Percentiles rank a stretch among this genome's conserved stretches.
Conservation (phyloP, 805 yeast species). For the Yarrowia phangngaensis region DNA sequence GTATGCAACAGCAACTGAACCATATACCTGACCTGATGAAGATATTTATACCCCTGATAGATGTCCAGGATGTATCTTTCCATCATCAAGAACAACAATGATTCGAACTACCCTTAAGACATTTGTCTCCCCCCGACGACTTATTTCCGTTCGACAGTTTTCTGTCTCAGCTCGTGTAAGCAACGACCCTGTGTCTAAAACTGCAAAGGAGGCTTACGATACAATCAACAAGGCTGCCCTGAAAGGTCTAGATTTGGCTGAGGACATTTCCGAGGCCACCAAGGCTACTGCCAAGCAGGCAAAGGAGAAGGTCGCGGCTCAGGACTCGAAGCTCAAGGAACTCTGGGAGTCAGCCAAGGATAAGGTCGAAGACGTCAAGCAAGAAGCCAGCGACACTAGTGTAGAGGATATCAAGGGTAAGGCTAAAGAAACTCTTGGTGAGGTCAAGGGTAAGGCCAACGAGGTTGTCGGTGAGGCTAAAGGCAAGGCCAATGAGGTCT, state of each 20-base stretch:
- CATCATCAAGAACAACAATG: too few relatives aligned
- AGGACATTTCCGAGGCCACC: slow-evolving; percentile 17
- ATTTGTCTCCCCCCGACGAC: too few relatives aligned
- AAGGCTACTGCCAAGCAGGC: slow-evolving; percentile 2
- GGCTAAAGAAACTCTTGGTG: too few relatives aligned
- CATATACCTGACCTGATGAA: too few relatives aligned
- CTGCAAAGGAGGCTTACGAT: slow-evolving; percentile 20
- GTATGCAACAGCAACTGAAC: too few relatives aligned
- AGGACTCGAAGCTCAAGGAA: slow-evolving; percentile 6
- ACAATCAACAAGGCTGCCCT: slow-evolving; percentile 23
- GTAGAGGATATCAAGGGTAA: slow-evolving; percentile 1
- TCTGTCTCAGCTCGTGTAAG: not conserved
- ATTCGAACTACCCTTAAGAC: slow-evolving; percentile 14
- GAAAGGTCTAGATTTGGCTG: slow-evolving; percentile 14
- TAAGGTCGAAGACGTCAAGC: slow-evolving; percentile 18
- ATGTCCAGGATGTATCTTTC: too few relatives aligned
- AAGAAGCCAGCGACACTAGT: not conserved
- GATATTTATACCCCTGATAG: too few relatives aligned
- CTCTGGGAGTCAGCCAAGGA: slow-evolving; percentile 21
- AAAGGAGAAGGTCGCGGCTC: slow-evolving; percentile 7
- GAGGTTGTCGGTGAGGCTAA: not conserved
- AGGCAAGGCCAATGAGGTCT: slow-evolving; percentile 21
- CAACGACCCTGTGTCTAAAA: slow-evolving; percentile 13
- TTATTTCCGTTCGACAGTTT: slow-evolving; percentile 11
- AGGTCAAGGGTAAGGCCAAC: slow-evolving; percentile 16